Base-by-base conservation (phyloP, 805 yeast genomes). In the Schizosaccharomyces japonicus region DNA sequence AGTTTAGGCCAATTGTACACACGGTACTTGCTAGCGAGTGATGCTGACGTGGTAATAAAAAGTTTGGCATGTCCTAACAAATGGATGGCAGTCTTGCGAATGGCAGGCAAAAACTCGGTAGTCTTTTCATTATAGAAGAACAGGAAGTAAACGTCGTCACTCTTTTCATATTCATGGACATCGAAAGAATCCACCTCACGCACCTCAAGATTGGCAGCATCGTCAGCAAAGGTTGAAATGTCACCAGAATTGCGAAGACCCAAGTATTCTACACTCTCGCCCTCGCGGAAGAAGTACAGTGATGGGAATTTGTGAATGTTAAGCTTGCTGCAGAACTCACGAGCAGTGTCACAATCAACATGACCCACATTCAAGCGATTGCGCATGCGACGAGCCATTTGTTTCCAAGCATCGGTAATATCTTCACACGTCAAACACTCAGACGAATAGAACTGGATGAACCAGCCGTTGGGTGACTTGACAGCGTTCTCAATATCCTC, bases 391-490 rank as follows among this genome's bases (percentile, higher is more conserved):
- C 48, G 47, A 6, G 69, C 67, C 44, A 62, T 53, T 47, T 58
- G 54, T 13, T 49, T 52, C 66, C 66, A 66, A 13, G 59, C 61
- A 4, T 63, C 60, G 6, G 55, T 60, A 58, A 65, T 55, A 5
- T 53, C 54, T 15, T 48, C 50, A 52, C 68, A 66, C 53, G 63
- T 65, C 17, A 63, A 61, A 52, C 68, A 65, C 47, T 57, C 51
- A 7, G 68, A 67, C 4, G 63, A 59, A 51, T 59, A 63, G 52
- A 66, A 65, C 54, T 63, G 61, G 56, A 66, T 50, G 44, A 65
- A 53, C 66, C 68, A 66, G 21, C 63, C 59, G 51, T 62, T 63
- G 27, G 49, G 49, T 21, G 59, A 49, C 3, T 51, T 48, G 5
- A 56, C 48, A n/a, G 63, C 60, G 4, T 49, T 50, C 7, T 52